Evolutionary conservation across 306 rosid species (phyloP), one percentile per base, ranked within the genome.

Genomic region (Lotus japonicus): DNA sequence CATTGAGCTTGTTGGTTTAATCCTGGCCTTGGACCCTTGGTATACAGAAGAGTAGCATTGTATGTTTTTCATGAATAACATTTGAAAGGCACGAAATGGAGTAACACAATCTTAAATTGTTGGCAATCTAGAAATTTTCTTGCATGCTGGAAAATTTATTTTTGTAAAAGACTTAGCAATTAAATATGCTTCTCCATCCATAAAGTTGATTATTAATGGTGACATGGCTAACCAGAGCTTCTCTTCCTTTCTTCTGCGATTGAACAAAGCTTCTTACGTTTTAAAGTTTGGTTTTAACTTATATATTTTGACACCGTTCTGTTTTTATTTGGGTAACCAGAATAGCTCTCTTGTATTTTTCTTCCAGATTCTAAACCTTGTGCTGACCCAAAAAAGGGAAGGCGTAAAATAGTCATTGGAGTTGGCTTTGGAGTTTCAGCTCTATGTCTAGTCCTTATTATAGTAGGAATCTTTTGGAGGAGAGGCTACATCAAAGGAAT

Each of bases 311-410:
- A 31, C 46, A 44, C 69, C 14, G 16, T 69, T 69, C 51, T 46
- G 44, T 21, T 58, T 31, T 31, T 70, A 31, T 65, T 51, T 14
- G 55, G 51, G 44, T 53, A 70, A 60, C 60, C 36, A 54, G 36
- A 53, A 50, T 21, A 39, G 10, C 53, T 28, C 28, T 38, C 21
- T 31, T 60, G 7, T 33, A 5, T 58, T 51, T 44, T 35, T 66
- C 17, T 56, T 39, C 64, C 73, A 77, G 85, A 81, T 56, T 77
- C 85, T 44, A 63, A 69, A 77, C 54, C 41, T 16, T 81, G 85
- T 66, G 43, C 82, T 17, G 48, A 33, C 68, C 58, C 12, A 50
- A 81, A 69, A 3, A 38, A 1, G 9, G 49, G 33, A 69, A 73
- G 35, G 28, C 62, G 6, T 23, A 63, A 45, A 50, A 51, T 77